A percentile compares a stretch with the other conserved stretches of the same genome.
These are phyloP conservation scores for Dendrostoma leiphaemia DNA, from an alignment of 2,329 filamentous ascomycete species.

Conservation along the genomic window DNA sequence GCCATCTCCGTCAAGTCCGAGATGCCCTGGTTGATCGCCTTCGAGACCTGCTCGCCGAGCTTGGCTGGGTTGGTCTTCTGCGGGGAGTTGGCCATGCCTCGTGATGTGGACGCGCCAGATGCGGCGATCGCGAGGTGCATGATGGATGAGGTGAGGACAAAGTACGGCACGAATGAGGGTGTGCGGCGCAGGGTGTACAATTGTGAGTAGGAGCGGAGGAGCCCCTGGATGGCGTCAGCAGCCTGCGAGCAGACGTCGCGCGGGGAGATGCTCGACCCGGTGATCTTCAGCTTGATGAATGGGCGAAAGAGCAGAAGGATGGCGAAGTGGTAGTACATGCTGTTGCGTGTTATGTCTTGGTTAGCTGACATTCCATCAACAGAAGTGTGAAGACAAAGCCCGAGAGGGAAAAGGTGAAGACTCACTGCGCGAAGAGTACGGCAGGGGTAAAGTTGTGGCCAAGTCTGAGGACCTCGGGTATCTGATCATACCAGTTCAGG, in stretches of 20 bases:
- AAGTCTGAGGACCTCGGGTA: slow-evolving; percentile 63
- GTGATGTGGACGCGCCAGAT: slow-evolving; percentile 18
- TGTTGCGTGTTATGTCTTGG: slow-evolving; percentile 28
- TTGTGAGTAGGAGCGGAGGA: slow-evolving; percentile 55
- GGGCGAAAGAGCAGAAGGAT: slow-evolving; percentile 74
- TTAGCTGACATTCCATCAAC: no score
- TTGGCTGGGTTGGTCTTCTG: background rate
- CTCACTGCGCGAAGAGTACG: slow-evolving; percentile 72
- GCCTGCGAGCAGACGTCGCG: slow-evolving; percentile 64
- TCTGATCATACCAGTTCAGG: slow-evolving; percentile 67
- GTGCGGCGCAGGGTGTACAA: slow-evolving; percentile 58
- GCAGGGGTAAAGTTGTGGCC: slow-evolving; percentile 71
- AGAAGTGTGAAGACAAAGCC: background rate
- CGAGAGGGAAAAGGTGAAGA: slow-evolving; percentile 17
- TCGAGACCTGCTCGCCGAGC: slow-evolving; percentile 29
- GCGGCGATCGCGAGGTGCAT: slow-evolving; percentile 58
- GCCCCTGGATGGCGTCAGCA: slow-evolving; percentile 56
- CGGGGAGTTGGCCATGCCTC: slow-evolving; percentile 3
- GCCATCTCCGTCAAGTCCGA: slow-evolving; percentile 60
- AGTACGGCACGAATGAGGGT: slow-evolving; percentile 60
- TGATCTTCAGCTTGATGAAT: slow-evolving; percentile 62
- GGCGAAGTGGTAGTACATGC: slow-evolving; percentile 70
- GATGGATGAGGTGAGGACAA: slow-evolving; percentile 59
- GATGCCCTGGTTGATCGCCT: slow-evolving; percentile 53
- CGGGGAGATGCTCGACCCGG: slow-evolving; percentile 61